Evolutionary conservation across 2,329 filamentous ascomycete genomes (phyloP), one percentile per base, ranked within the genome.

Genomic region (Coleophoma crateriformis): DNA sequence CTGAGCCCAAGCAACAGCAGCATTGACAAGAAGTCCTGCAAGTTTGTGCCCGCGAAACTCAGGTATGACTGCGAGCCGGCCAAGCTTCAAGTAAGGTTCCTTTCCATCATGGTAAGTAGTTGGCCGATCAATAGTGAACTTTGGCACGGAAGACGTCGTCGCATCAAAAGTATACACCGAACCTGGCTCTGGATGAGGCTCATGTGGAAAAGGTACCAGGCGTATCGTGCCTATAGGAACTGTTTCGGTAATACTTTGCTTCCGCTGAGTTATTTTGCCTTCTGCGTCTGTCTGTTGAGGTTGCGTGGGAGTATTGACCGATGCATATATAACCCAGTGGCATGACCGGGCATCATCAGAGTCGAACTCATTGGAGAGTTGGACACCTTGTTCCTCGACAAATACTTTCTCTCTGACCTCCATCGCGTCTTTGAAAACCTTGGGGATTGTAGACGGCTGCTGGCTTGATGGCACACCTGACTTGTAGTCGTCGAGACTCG

Each of bases 321-420:
- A 82, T 44, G 82, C 81, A 67, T 95, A 96, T n/a, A 85, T 74
- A 32, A 96, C 85, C 87, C 89, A 96, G 68, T 96, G 90, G 70
- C 85, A 92, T 58, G 82, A 85, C 34, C 88, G 79, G 1, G 77
- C 58, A 66, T 97, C 92, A 64, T 96, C 90, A 1, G 76, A 71
- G 71, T 96, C 92, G 56, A 89, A 77, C 67, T 97, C 91, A 56
- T 82, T 80, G 35, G 86, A 81, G 1, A 82, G 67, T 0, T 78
- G 73, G 13, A 82, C 71, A 0, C 67, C 58, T 59, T 84, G 81
- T 59, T 84, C 82, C 6, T 68, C 34, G 34, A 84, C 75, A 58
- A 82, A 85, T 48, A 85, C 81, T 13, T 64, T 60, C 50, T 78
- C 70, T 35, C 82, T 79, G 42, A 85, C 75, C 40, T 68, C 64